phyloP scores from a whole-genome alignment of 208 protist genomes.

The Plasmodiophora brassicae region DNA sequence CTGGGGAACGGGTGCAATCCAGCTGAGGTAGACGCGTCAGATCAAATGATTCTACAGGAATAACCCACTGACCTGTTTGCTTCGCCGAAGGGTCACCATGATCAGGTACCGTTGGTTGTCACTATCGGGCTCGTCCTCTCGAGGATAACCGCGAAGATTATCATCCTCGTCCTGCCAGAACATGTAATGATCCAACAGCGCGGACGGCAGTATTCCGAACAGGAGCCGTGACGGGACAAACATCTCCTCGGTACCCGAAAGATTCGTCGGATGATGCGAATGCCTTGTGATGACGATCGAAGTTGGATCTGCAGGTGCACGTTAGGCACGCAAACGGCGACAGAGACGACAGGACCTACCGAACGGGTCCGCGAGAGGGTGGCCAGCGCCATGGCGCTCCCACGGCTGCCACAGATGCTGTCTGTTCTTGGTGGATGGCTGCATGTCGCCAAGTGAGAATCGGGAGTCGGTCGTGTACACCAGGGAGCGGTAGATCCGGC shows the following conservation, averaged over 20 bases:
- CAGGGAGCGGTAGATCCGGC: slow-evolving; percentile 55
- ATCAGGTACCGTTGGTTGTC: no score
- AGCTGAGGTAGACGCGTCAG: not conserved
- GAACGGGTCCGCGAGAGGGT: slow-evolving; percentile 41
- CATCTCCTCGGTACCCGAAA: slow-evolving; percentile 54
- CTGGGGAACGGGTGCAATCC: not conserved
- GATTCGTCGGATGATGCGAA: slow-evolving; percentile 43
- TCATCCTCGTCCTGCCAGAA: slow-evolving; percentile 63
- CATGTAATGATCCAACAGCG: slow-evolving; percentile 55
- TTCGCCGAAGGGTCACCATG: no score
- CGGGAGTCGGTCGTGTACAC: slow-evolving; percentile 54
- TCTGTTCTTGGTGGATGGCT: slow-evolving; percentile 32
- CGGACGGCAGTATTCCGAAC: slow-evolving; percentile 55
- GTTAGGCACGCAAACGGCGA: not conserved
- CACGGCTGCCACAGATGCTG: slow-evolving; percentile 26
- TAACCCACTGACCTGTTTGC: not conserved
- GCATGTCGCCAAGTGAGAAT: slow-evolving; percentile 53
- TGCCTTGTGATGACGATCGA: slow-evolving; percentile 59
- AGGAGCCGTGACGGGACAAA: slow-evolving; percentile 59
- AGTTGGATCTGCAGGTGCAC: not conserved
- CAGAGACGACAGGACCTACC: not conserved
- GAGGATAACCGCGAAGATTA: slow-evolving; percentile 48
- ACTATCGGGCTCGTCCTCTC: no score
- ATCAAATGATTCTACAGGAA: not conserved
- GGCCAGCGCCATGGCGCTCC: slow-evolving; percentile 49